phyloP scores from a whole-genome alignment of 1,284 basidiomycete genomes.

The Sphagnurus paluster region DNA sequence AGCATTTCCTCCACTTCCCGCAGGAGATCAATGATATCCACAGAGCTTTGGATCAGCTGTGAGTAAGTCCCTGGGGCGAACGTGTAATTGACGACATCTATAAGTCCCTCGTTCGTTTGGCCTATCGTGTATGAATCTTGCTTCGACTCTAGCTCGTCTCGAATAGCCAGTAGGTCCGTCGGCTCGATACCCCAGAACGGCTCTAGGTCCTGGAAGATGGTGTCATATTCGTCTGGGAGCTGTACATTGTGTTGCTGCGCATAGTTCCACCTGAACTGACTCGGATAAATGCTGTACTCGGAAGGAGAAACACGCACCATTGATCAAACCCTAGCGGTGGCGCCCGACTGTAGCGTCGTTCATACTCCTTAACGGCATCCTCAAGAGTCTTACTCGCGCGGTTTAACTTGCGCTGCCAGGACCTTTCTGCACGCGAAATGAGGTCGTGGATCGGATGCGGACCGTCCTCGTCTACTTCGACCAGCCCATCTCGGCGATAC shows the following conservation, averaged over 20 bases:
- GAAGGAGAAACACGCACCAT: no score
- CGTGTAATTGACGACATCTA: conserved; percentile 33
- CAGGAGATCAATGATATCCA: conserved; percentile 35
- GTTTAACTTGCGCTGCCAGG: no score
- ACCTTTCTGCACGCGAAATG: no score
- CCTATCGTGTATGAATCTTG: conserved; percentile 38
- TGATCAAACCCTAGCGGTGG: no score
- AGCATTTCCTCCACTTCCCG: conserved; percentile 38
- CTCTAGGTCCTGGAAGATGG: conserved; percentile 52
- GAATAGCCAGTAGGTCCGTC: conserved; percentile 36
- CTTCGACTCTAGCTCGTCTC: conserved; percentile 38
- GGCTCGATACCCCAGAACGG: conserved; percentile 58
- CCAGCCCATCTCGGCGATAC: no score
- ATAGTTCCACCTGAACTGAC: conserved; percentile 55
- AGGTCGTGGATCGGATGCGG: no score
- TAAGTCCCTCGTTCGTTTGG: conserved; percentile 30
- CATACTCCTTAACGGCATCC: no score
- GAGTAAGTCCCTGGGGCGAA: conserved; percentile 25
- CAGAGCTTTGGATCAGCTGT: conserved; percentile 24
- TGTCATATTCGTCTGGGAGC: conserved; percentile 60
- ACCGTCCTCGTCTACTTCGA: no score
- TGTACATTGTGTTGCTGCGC: conserved; percentile 51
- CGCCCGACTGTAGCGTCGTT: no score
- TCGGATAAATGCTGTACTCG: no score
- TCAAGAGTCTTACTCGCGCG: no score